Base-by-base conservation (phyloP, 2,329 filamentous ascomycete genomes). In the Akanthomyces uredinophilus region DNA sequence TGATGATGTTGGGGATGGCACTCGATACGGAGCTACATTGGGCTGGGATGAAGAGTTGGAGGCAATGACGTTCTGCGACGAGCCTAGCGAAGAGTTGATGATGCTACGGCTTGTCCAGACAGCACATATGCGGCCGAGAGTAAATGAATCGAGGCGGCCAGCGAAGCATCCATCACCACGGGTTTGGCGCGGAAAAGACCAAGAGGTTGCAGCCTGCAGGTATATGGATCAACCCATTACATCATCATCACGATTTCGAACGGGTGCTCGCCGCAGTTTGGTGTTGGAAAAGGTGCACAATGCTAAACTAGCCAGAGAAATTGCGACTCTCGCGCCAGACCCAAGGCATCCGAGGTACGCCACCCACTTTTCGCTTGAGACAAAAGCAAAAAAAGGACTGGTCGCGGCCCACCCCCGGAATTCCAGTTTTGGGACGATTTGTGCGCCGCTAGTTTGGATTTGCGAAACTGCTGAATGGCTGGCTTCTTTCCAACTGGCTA, bases 361-460 rank as follows among this genome's bases (percentile, higher is more conserved):
- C 20, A 37, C 32, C 54, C 54, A 47, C 54, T 57, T 57, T 57
- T 57, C 13, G 54, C 43, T 57, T 24, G 32, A n/a, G 20, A 11
- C 14, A 49, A 52, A 52, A 37, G 16, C 22, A 24, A 52, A 35
- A 37, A 29, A 35, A 10, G 8, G 8, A 56, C 53, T 20, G 27
- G 44, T 5, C n/a, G 10, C 22, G 46, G 44, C 55, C 55, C 55
- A 50, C 55, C 55, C 55, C 46, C 55, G 29, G 55, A 58, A 58
- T 58, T 41, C 55, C 55, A 58, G 32, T 50, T 58, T 50, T 39
- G 32, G 32, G 24, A 50, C 44, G 29, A 49, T 54, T 58, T 8
- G 27, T 50, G 32, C 24, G 55, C n/a, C 16, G 29, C 43, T 57
- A 57, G 29, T 37, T 57, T 27, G 29, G 4, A 39, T 37, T 50